Evolutionary conservation across 345 rosid genomes (phyloP), one percentile per base, ranked within the genome.

Genomic region (Lepidium sativum): DNA sequence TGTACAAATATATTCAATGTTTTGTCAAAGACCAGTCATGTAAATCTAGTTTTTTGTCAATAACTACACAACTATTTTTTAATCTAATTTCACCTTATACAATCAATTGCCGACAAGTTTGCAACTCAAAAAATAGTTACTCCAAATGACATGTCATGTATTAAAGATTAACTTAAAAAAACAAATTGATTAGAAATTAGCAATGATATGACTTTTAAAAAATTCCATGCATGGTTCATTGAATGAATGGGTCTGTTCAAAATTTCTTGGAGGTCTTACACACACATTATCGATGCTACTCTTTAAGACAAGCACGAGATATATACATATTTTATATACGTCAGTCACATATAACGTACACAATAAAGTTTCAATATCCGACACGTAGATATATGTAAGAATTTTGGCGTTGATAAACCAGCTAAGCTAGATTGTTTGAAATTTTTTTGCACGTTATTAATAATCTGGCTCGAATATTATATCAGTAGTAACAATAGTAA

Each of bases 41-140:
- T 57, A 62, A n/a, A n/a, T n/a, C n/a, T 70, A 63, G 42, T 70
- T 70, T 70, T 54, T 25, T 25, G 38, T 54, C 61, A 52, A 50
- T 43, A 43, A 62, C 42, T 44, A 54, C 38, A 61, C n/a, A n/a
- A n/a, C n/a, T n/a, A n/a, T n/a, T n/a, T n/a, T n/a, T n/a, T n/a
- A n/a, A n/a, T n/a, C n/a, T n/a, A n/a, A n/a, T n/a, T n/a, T n/a
- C n/a, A n/a, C n/a, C n/a, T n/a, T n/a, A n/a, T n/a, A n/a, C 21
- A 51, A 17, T 25, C 32, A 43, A 0, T 42, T 43, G 57, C 57
- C 63, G 63, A 70, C 69, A 63, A 34, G 27, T 70, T 38, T 6
- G 7, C n/a, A n/a, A n/a, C 31, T 27, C 0, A 5, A 27, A 8
- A 13, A 47, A n/a, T n/a, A 6, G n/a, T 31, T 9, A 6, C 4